A percentile compares a stretch with the other conserved stretches of the same genome.
Evolutionary conservation across 495 filamentous ascomycete genomes (phyloP).

Genomic region (Penicillium coprophilum): DNA sequence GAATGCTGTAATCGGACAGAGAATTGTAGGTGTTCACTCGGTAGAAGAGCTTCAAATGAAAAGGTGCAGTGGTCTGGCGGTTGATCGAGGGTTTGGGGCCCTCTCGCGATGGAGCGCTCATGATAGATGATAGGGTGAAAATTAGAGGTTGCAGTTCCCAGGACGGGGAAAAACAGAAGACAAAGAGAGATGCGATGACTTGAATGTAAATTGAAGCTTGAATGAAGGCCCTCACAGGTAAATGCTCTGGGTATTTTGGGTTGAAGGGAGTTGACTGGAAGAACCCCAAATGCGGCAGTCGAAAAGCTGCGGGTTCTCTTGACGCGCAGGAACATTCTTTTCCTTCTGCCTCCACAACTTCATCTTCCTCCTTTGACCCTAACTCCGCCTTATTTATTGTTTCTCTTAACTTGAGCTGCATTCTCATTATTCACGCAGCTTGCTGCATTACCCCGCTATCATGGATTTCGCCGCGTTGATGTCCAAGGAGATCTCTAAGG

Average conservation of each 20-base stretch:
- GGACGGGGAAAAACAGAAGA: constrained; percentile 1
- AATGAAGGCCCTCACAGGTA: not conserved
- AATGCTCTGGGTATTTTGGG: not conserved
- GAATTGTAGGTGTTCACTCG: constrained; percentile 68
- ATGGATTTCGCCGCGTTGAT: constrained; percentile 97
- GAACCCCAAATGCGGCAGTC: constrained; percentile 17
- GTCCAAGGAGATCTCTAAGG: constrained; percentile 83
- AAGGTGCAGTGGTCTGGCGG: constrained; percentile 77
- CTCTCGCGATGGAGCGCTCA: constrained; percentile 32
- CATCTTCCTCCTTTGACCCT: not conserved
- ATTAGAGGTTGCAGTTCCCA: not conserved
- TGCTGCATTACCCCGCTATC: constrained; percentile 21
- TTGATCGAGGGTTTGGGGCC: constrained; percentile 44
- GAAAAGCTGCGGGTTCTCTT: constrained; percentile 15
- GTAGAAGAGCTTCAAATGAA: constrained; percentile 90
- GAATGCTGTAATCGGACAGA: constrained; percentile 36
- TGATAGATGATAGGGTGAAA: constrained; percentile 15
- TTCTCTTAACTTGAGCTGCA: not conserved
- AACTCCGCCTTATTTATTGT: not conserved
- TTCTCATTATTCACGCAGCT: not conserved
- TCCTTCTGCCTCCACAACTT: constrained; percentile 8
- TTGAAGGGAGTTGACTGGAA: constrained; percentile 12
- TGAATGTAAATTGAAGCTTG: not conserved
- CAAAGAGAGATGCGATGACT: not conserved
- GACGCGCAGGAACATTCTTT: constrained; percentile 20